Evolutionary conservation across 2,329 filamentous ascomycete species (phyloP).

Genomic region (Kalaharituber pfeilii): DNA sequence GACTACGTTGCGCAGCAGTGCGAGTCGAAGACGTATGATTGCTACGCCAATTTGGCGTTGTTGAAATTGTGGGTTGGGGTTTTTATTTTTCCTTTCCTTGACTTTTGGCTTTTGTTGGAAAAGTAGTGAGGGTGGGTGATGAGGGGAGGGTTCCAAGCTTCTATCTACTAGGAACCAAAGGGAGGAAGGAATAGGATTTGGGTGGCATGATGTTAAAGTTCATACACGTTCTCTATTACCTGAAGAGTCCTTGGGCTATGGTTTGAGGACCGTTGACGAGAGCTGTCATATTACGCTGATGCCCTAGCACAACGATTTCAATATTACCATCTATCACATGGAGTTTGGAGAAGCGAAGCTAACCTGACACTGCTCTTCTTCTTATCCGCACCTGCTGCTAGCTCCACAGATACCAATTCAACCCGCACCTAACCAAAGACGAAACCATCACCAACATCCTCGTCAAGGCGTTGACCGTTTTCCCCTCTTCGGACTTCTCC

Average conservation of each 20-base stretch:
- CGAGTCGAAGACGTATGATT: conserved; percentile 84
- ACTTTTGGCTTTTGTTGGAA: conserved; percentile 10
- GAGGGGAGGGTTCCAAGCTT: background rate
- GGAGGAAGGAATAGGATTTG: background rate
- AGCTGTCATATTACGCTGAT: no score
- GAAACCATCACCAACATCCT: conserved; percentile 98
- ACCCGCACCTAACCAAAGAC: conserved; percentile 91
- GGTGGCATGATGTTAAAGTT: conserved; percentile 48
- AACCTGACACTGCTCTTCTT: background rate
- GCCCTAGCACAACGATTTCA: no score
- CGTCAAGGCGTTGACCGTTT: conserved; percentile 92
- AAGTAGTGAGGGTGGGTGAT: background rate
- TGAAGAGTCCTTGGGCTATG: conserved; percentile 46
- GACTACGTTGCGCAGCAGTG: conserved; percentile 89
- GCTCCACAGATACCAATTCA: conserved; percentile 78
- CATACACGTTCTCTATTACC: conserved; percentile 98
- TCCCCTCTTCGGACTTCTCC: conserved; percentile 88
- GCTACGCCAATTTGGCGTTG: conserved; percentile 89
- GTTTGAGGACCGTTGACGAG: conserved; percentile 1
- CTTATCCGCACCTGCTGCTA: background rate
- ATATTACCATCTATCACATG: no score
- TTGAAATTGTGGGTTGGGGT: conserved; percentile 72
- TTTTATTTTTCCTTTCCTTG: conserved; percentile 10
- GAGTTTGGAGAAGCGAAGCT: no score
- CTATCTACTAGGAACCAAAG: background rate